A percentile compares a stretch with the other conserved stretches of the same genome.
Evolutionary conservation across 2,329 filamentous ascomycete species (phyloP).

Genomic region (Xylariomycetidae sp.): DNA sequence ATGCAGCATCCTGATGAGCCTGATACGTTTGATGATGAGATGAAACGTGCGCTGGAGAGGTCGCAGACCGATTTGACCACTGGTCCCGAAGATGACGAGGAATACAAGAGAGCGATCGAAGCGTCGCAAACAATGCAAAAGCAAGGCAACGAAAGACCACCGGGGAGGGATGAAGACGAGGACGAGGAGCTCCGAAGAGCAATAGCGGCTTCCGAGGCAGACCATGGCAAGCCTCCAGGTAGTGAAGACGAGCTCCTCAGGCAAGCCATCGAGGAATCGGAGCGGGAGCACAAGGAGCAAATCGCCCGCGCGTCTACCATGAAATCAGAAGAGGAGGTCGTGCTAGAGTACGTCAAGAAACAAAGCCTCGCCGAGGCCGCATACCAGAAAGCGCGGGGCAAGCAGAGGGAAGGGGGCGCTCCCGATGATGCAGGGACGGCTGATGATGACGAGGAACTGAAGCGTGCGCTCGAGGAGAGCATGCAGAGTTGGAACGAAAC

Average conservation of each 20-base stretch:
- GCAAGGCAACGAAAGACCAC: constrained; percentile 6
- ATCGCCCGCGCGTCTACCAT: constrained; percentile 35
- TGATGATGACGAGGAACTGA: constrained; percentile 20
- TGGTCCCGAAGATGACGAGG: constrained; percentile 28
- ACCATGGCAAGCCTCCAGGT: no score
- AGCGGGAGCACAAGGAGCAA: constrained; percentile 39
- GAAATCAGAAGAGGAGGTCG: constrained; percentile 64
- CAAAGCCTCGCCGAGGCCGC: constrained; percentile 69
- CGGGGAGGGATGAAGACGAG: constrained; percentile 13
- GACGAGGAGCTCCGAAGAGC: constrained; percentile 34
- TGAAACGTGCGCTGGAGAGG: constrained; percentile 14
- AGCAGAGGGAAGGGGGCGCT: constrained; percentile 26
- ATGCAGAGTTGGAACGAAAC: no score
- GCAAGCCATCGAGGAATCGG: constrained; percentile 43
- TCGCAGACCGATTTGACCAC: constrained; percentile 21
- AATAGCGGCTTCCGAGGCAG: constrained; percentile 26
- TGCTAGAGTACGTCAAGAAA: constrained; percentile 73
- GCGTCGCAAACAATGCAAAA: constrained; percentile 30
- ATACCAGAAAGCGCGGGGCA: constrained; percentile 33
- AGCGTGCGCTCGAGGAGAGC: constrained; percentile 24
- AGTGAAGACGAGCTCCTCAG: constrained; percentile 44
- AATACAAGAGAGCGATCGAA: constrained; percentile 36
- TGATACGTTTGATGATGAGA: constrained; percentile 16
- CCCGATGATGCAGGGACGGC: no score
- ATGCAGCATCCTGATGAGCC: constrained; percentile 18